Conservation (phyloP, 805 yeast genomes). For the Saccharomyces jurei region DNA sequence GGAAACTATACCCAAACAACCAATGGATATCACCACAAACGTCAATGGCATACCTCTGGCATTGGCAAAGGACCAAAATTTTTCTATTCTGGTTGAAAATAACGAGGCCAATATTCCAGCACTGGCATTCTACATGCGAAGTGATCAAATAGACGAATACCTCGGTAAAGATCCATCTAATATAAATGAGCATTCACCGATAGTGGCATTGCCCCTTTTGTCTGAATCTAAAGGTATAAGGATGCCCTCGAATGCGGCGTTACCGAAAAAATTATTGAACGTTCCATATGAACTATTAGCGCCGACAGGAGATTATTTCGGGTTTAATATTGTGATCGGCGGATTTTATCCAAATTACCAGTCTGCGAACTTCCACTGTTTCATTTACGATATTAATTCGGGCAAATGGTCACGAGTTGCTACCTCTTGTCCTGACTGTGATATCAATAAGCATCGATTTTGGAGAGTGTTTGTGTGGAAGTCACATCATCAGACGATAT, state of each 20-base stretch:
- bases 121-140: conserved; percentile 9
- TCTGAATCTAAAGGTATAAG: conserved; percentile 29
- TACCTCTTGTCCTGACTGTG: conserved; percentile 44
- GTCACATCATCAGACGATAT: conserved; percentile 63
- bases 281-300: conserved; percentile 36
- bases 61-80: conserved; percentile 14
- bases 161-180: background rate
- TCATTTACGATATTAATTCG: conserved; percentile 25
- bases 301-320: conserved; percentile 59
- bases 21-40: conserved; percentile 15
- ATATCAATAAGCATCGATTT: conserved; percentile 46
- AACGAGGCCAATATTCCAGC: conserved; percentile 15
- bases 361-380: conserved; percentile 22
- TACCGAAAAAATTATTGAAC: conserved; percentile 11
- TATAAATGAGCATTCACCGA: conserved; percentile 18
- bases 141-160: conserved; percentile 4
- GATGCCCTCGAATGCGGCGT: conserved; percentile 17
- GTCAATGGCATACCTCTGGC: conserved; percentile 16
- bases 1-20: conserved; percentile 2
- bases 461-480: conserved; percentile 70
- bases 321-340: conserved; percentile 52
- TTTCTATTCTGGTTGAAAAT: conserved; percentile 19
- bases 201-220: conserved; percentile 29
- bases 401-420: conserved; percentile 58
- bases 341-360: conserved; percentile 47